Conservation (phyloP, 352 stramenopile genomes). For the Globisporangium polare region DNA sequence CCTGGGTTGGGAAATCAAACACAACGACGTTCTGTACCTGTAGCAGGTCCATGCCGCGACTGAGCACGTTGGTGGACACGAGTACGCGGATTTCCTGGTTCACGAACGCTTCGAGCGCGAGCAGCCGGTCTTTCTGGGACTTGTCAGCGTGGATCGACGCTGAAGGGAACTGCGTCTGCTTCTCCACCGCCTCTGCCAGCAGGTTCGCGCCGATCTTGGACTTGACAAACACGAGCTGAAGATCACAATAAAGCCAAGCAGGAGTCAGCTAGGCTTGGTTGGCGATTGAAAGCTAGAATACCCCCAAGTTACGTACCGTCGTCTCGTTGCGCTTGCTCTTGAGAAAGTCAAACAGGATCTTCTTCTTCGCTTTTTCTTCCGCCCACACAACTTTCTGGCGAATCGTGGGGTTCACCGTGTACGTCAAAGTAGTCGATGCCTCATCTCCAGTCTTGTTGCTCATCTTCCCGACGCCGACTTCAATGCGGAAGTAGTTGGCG, state of each 20-base stretch:
- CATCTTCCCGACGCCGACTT: slow-evolving; percentile 19
- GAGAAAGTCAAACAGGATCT: slow-evolving; percentile 40
- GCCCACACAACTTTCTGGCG: slow-evolving; percentile 41
- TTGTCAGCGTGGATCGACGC: slow-evolving; percentile 66
- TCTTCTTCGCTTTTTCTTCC: slow-evolving; percentile 62
- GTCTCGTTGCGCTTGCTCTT: slow-evolving; percentile 27
- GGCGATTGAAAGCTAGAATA: no score
- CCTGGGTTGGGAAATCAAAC: slow-evolving; percentile 60
- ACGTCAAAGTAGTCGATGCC: not conserved
- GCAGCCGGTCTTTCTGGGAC: slow-evolving; percentile 45
- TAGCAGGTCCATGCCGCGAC: slow-evolving; percentile 66
- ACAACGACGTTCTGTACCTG: slow-evolving; percentile 66
- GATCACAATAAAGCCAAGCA: no score
- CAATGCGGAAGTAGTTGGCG: slow-evolving; percentile 27
- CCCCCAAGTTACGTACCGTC: no score
- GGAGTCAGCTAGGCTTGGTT: not conserved
- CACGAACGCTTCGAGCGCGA: slow-evolving; percentile 56
- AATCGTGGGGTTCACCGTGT: slow-evolving; percentile 29
- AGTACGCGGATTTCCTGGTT: slow-evolving; percentile 41
- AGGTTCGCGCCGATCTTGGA: slow-evolving; percentile 61
- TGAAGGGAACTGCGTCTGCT: slow-evolving; percentile 28
- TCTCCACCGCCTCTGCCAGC: slow-evolving; percentile 49
- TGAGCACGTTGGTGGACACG: slow-evolving; percentile 69
- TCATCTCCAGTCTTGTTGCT: not conserved
- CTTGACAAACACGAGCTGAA: slow-evolving; percentile 63